phyloP scores from a whole-genome alignment of 495 filamentous ascomycete genomes.

The Lophiostoma macrostomum region DNA sequence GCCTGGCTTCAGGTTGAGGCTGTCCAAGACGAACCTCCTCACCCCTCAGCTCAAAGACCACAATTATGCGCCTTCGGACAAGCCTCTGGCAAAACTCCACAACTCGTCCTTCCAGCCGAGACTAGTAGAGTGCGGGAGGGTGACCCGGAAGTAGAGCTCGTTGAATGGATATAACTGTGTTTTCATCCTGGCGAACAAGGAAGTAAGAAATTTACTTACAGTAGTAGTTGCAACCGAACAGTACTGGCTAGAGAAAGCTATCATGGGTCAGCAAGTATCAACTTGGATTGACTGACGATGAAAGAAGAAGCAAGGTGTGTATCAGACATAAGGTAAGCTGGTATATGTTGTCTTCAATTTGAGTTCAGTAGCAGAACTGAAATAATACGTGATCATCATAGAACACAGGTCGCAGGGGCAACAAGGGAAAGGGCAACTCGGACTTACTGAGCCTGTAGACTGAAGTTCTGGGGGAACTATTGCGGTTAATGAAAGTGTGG shows the following conservation, averaged over 20 bases:
- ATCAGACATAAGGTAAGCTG: slow-evolving; percentile 40
- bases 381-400: slow-evolving; percentile 44
- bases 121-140: slow-evolving; percentile 75
- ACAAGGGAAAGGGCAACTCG: background rate
- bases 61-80: slow-evolving; percentile 39
- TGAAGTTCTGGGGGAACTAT: background rate
- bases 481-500: no score
- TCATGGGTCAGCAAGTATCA: no score
- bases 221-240: no score
- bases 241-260: no score
- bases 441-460: slow-evolving; percentile 8
- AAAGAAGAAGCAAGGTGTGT: no score
- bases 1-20: slow-evolving; percentile 46
- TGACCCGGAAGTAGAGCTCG: slow-evolving; percentile 71
- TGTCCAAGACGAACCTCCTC: slow-evolving; percentile 58
- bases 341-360: slow-evolving; percentile 43
- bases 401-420: slow-evolving; percentile 8
- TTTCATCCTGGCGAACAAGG: slow-evolving; percentile 70
- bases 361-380: slow-evolving; percentile 50
- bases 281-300: no score
- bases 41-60: slow-evolving; percentile 51
- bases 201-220: slow-evolving; percentile 10
- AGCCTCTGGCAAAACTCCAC: slow-evolving; percentile 64
- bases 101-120: slow-evolving; percentile 71
- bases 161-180: slow-evolving; percentile 99